Percentiles rank a stretch among this genome's conserved stretches.
phyloP scores from a whole-genome alignment of 139 green algal species.

The Chlorella vulgaris region DNA sequence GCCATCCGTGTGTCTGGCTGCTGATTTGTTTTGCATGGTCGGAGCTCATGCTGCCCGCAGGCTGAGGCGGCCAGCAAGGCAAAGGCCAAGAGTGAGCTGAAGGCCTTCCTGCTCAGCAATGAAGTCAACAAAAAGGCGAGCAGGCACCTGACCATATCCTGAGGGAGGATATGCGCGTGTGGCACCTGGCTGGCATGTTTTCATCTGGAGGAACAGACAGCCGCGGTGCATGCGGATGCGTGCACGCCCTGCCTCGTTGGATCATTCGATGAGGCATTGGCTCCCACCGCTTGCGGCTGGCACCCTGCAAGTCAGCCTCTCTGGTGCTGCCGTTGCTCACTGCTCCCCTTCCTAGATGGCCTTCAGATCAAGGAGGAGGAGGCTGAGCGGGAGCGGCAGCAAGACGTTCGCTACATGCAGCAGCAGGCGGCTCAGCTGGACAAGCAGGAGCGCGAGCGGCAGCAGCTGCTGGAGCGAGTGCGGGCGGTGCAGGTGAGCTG shows the following conservation, averaged over 20 bases:
- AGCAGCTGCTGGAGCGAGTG: constrained; percentile 33
- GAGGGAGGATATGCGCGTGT: too few relatives aligned
- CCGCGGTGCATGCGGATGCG: too few relatives aligned
- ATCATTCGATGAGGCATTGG: too few relatives aligned
- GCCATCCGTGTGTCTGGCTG: too few relatives aligned
- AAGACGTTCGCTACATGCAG: constrained; percentile 33
- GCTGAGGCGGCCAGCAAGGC: constrained; percentile 17
- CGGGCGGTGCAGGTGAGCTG: constrained; percentile 29
- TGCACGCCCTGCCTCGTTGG: too few relatives aligned
- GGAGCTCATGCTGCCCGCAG: constrained; percentile 14
- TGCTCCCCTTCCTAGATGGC: too few relatives aligned
- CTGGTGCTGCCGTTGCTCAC: background rate
- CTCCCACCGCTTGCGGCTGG: too few relatives aligned
- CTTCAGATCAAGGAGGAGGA: constrained; percentile 18
- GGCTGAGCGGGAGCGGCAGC: constrained; percentile 12
- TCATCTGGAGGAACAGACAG: too few relatives aligned
- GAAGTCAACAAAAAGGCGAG: constrained; percentile 36
- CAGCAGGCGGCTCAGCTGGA: constrained; percentile 29
- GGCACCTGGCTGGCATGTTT: too few relatives aligned
- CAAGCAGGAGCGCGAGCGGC: constrained; percentile 36
- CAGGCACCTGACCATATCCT: background rate
- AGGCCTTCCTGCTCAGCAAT: constrained; percentile 42
- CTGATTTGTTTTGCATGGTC: too few relatives aligned
- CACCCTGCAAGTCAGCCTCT: too few relatives aligned
- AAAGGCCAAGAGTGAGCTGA: constrained; percentile 42